Conservation (phyloP, 2,329 filamentous ascomycete genomes). For the Aspergillus cejpii region DNA sequence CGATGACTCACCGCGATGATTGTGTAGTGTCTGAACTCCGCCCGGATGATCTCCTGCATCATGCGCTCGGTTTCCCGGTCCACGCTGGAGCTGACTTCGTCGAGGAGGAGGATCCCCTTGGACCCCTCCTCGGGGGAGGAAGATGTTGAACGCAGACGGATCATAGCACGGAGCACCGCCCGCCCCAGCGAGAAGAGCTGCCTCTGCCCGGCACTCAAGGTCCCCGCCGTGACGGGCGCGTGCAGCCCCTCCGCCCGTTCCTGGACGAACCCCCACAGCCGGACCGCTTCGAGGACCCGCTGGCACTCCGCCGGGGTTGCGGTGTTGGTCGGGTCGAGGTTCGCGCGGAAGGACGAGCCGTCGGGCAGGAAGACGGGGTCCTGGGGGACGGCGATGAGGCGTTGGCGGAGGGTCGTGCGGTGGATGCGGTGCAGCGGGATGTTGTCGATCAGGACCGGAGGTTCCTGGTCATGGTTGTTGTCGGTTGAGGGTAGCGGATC, state of each 20-base stretch:
- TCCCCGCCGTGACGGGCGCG: not conserved
- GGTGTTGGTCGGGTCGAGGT: not conserved
- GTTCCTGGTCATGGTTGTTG: slow-evolving; percentile 11
- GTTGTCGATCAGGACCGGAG: slow-evolving; percentile 42
- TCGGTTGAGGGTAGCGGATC: slow-evolving; percentile 26
- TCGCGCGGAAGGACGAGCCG: slow-evolving; percentile 7
- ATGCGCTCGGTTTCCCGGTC: slow-evolving; percentile 12
- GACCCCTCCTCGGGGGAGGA: not conserved
- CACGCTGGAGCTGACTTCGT: slow-evolving; percentile 22
- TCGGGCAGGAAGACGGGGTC: slow-evolving; percentile 18
- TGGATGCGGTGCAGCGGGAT: slow-evolving; percentile 28
- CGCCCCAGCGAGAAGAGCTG: slow-evolving; percentile 68
- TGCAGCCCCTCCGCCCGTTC: not conserved
- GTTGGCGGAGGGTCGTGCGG: slow-evolving; percentile 41
- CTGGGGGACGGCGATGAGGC: slow-evolving; percentile 40
- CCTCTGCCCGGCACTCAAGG: slow-evolving; percentile 52
- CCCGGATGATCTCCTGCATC: slow-evolving; percentile 23
- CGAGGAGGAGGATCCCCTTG: slow-evolving; percentile 18
- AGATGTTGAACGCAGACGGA: not conserved
- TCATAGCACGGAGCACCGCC: slow-evolving; percentile 45
- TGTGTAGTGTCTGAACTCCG: slow-evolving; percentile 23
- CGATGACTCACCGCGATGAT: slow-evolving; percentile 27
- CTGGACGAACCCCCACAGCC: not conserved
- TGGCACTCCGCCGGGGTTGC: not conserved
- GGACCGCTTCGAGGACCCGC: not conserved